These are phyloP conservation scores for Pseudogymnoascus sp. DNA, from an alignment of 2,329 filamentous ascomycete species.

Conservation along the genomic window DNA sequence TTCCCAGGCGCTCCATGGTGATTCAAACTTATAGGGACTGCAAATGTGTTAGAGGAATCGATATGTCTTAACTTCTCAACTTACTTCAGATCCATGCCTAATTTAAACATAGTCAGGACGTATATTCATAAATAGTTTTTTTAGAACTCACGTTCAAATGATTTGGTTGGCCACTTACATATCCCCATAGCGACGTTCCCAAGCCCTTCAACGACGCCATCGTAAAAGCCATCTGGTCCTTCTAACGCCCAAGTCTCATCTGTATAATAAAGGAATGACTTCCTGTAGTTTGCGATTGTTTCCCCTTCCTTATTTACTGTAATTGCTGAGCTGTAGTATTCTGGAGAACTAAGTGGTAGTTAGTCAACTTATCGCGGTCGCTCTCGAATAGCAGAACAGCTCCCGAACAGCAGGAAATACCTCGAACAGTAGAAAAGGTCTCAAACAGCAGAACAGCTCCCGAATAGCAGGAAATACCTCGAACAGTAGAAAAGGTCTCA, in stretches of 20 bases:
- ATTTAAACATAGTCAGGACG: neutral
- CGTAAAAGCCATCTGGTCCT: conserved; percentile 42
- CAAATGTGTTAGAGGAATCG: conserved; percentile 17
- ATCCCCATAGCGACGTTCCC: conserved; percentile 51
- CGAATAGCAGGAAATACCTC: too few relatives aligned
- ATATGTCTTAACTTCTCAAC: conserved; percentile 14
- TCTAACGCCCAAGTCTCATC: conserved; percentile 56
- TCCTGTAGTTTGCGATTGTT: conserved; percentile 52
- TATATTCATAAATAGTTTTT: neutral
- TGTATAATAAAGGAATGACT: conserved; percentile 49
- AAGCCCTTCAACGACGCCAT: conserved; percentile 36
- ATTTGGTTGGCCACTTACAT: conserved; percentile 34
- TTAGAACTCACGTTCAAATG: conserved; percentile 11
- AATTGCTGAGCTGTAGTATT: conserved; percentile 49
- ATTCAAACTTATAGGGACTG: conserved; percentile 43
- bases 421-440: too few relatives aligned
- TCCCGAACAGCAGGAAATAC: too few relatives aligned
- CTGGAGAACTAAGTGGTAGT: conserved; percentile 30
- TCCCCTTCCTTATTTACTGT: conserved; percentile 51
- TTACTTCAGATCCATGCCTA: conserved; percentile 55
- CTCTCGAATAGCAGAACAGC: conserved; percentile 46
- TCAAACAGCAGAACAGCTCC: too few relatives aligned
- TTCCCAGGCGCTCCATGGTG: conserved; percentile 41
- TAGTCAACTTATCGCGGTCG: neutral
- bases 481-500: too few relatives aligned